Evolutionary conservation across 2,329 filamentous ascomycete species (phyloP), one percentile per base, ranked within the genome.

Genomic region (Lasiodiplodia hormozganensis): DNA sequence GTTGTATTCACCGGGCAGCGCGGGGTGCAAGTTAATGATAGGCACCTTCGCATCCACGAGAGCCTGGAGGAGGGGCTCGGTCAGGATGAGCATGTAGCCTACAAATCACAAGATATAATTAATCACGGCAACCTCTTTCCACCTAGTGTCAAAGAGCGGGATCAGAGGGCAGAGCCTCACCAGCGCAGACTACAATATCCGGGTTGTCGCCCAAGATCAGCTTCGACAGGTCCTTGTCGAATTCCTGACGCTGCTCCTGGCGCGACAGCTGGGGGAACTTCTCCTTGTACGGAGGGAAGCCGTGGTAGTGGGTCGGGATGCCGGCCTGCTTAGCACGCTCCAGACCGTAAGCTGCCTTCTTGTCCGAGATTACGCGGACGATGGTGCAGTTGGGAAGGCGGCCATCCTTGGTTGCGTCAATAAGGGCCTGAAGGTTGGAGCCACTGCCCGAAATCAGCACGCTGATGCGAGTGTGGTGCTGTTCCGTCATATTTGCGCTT

Each of bases 81-180:
- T 89, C 60, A 96, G 86, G 68, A 96, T 90, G 77, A 96, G 90
- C 93, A 96, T 96, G 86, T 92, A 96, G 2, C 94, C 93, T 66
- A 34, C 40, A 23, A 16, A 28, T 21, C 10, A 18, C 3, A 92
- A 6, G n/a, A 51, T 47, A 4, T 6, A 16, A 56, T 68, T 34
- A 51, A 58, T 34, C 28, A 57, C 18, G 14, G 21, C 52, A 58
- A 25, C 25, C 16, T 16, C 7, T 23, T 43, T 8, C n/a, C 10
- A 34, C 4, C 31, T 25, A 25, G 31, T 4, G 25, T 34, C 36
- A 2, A 36, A 5, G 53, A 25, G 40, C 40, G n/a, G 57, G n/a
- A 31, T 8, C 31, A 34, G 31, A 62, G 23, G 34, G 60, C 34
- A 53, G 14, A n/a, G 54, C 18, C 58, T 62, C 34, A 68, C 67